Conservation (phyloP, 2,329 filamentous ascomycete species). For the Lasiodiplodia hormozganensis region DNA sequence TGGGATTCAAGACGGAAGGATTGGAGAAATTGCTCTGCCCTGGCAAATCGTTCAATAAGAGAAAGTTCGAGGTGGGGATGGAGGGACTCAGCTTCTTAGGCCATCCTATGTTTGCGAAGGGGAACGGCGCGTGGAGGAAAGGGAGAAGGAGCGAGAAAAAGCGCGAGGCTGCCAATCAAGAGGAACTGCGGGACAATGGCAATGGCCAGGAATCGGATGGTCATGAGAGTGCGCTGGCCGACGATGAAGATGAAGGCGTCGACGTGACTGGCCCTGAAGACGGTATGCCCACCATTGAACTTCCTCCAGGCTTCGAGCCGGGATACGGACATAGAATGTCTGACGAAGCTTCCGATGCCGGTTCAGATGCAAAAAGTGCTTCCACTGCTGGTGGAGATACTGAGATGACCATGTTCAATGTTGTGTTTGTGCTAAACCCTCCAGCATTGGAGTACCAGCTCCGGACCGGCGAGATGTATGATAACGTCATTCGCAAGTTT, state of each 20-base stretch:
- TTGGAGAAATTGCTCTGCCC: slow-evolving; percentile 50
- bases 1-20: slow-evolving; percentile 49
- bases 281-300: slow-evolving; percentile 36
- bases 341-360: slow-evolving; percentile 45
- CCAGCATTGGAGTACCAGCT: slow-evolving; percentile 77
- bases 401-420: slow-evolving; percentile 97
- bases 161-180: slow-evolving; percentile 27
- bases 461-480: slow-evolving; percentile 79
- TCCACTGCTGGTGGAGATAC: slow-evolving; percentile 57
- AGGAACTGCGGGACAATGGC: neutral
- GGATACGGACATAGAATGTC: slow-evolving; percentile 49
- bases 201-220: slow-evolving; percentile 4
- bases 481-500: slow-evolving; percentile 89
- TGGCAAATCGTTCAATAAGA: slow-evolving; percentile 47
- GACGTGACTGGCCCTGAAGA: slow-evolving; percentile 31
- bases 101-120: slow-evolving; percentile 51
- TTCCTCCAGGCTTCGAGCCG: slow-evolving; percentile 47
- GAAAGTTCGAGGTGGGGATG: slow-evolving; percentile 49
- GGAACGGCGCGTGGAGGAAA: slow-evolving; percentile 51
- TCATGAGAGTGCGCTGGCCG: slow-evolving; percentile 25
- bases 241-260: slow-evolving; percentile 32
- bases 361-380: slow-evolving; percentile 48
- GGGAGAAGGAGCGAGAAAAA: slow-evolving; percentile 35
- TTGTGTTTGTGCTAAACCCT: slow-evolving; percentile 89
- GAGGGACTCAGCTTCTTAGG: slow-evolving; percentile 50